Evolutionary conservation across 1,284 basidiomycete genomes (phyloP), one percentile per base, ranked within the genome.

Genomic region (Melampsora americana): DNA sequence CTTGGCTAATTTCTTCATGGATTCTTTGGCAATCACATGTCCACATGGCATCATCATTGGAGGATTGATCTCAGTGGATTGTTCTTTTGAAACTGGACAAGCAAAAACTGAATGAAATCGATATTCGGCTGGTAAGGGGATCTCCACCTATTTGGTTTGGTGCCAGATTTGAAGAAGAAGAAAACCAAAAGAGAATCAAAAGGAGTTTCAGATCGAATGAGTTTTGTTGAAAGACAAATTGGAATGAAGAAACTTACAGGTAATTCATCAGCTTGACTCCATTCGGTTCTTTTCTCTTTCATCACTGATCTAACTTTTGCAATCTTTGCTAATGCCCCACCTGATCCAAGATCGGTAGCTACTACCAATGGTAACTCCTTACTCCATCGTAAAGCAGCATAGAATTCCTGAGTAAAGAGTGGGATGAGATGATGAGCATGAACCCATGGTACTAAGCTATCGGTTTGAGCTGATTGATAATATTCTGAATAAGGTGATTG

Each of bases 41-140:
- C 95, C 95, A 82, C 95, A 99, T 0, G 86, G 84, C 86, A 99
- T 89, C 92, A 97, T 95, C 92, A 96, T 96, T 0, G 95, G 95
- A 26, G 95, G 96, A 82, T 99, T 99, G 77, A 87, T 83, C 69
- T 94, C 91, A 0, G 92, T 95, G 16, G 93, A 89, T 60, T 79
- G 79, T 81, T 99, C 95, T 84, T 98, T 99, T 18, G 92, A 95
- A 39, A 99, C 95, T 0, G 96, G 93, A 83, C 96, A 99, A 59
- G 93, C 90, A 82, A 99, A 99, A 77, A 96, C 91, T 1, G 94
- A 96, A 83, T 99, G 96, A 83, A 95, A 98, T 39, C 93, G 86
- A 80, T 94, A 90, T 79, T 92, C 89, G 1, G 79, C 59, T 0
- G 91, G 89, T 14, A 99, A 83, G 0, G 93, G 92, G 79, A 99